Evolutionary conservation across 179 eudicot genomes (phyloP).

Genomic region (Spergularia azorica): DNA sequence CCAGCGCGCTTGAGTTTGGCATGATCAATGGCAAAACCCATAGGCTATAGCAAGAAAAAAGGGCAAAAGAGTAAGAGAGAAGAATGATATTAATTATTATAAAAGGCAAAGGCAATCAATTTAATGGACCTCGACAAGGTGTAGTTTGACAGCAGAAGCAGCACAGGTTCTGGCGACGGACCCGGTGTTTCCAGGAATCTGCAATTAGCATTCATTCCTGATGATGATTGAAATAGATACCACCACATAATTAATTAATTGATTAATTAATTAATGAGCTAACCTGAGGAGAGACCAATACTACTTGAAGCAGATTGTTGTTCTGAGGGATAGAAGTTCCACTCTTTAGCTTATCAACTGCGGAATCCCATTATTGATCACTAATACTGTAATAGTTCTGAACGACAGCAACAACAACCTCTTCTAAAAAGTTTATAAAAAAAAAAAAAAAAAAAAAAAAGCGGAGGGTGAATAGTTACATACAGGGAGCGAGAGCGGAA

Average conservation of each 20-base stretch:
- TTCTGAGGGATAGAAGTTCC: conserved; percentile 30
- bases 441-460: not conserved
- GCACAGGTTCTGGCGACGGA: conserved; percentile 95
- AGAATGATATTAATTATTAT: not conserved
- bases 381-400: no score
- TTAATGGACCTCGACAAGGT: conserved; percentile 70
- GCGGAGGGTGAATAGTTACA: conserved; percentile 11
- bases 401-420: no score
- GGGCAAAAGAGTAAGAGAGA: not conserved
- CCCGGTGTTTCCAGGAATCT: conserved; percentile 98
- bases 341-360: conserved; percentile 44
- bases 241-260: not conserved
- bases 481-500: conserved; percentile 30
- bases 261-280: not conserved
- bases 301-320: conserved; percentile 73
- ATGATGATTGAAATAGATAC: no score
- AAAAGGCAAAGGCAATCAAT: no score
- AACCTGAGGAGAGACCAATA: conserved; percentile 94
- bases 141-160: conserved; percentile 89
- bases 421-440: no score
- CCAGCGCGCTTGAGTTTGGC: conserved; percentile 94
- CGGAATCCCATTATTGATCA: no score
- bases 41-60: conserved; percentile 53
- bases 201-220: conserved; percentile 36
- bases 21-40: conserved; percentile 80